phyloP scores from a whole-genome alignment of 345 rosid genomes.

The Arabis hirsuta region DNA sequence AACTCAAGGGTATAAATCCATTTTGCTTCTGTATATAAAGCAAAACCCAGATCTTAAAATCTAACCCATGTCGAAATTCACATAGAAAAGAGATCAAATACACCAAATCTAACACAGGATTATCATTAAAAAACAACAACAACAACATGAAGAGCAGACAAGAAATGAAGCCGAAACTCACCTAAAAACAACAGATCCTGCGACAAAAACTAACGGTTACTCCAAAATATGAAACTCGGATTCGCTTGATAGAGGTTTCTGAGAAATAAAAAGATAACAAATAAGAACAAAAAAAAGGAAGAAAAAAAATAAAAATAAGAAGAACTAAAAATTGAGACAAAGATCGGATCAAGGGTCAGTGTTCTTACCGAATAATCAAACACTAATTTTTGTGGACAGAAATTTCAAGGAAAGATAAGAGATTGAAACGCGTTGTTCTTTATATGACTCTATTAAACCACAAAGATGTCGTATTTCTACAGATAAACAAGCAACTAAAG shows the following conservation, averaged over 20 bases:
- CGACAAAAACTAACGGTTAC: constrained; percentile 7
- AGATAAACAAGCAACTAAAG: background rate
- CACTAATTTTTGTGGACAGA: background rate
- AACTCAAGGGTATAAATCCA: background rate
- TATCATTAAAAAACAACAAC: background rate
- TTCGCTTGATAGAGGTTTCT: constrained; percentile 27
- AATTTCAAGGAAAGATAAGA: constrained; percentile 36
- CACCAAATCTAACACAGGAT: background rate
- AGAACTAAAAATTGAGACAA: background rate
- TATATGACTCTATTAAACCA: constrained; percentile 14
- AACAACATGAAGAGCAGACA: background rate
- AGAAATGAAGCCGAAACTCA: constrained; percentile 17
- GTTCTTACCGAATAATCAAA: constrained; percentile 27
- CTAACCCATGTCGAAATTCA: background rate
- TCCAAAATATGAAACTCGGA: constrained; percentile 18
- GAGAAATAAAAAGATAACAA: constrained; percentile 11
- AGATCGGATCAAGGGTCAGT: constrained; percentile 5
- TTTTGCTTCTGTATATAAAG: background rate
- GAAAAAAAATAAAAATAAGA: background rate
- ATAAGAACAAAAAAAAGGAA: constrained; percentile 10
- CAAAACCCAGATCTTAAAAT: constrained; percentile 23
- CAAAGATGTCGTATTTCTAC: constrained; percentile 13
- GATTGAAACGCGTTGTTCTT: constrained; percentile 26
- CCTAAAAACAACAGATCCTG: constrained; percentile 30
- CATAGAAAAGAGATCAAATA: background rate